A percentile compares a stretch with the other conserved stretches of the same genome.
Evolutionary conservation across 768 basidiomycete species (phyloP).

Genomic region (Panaeolus cyanescens): DNA sequence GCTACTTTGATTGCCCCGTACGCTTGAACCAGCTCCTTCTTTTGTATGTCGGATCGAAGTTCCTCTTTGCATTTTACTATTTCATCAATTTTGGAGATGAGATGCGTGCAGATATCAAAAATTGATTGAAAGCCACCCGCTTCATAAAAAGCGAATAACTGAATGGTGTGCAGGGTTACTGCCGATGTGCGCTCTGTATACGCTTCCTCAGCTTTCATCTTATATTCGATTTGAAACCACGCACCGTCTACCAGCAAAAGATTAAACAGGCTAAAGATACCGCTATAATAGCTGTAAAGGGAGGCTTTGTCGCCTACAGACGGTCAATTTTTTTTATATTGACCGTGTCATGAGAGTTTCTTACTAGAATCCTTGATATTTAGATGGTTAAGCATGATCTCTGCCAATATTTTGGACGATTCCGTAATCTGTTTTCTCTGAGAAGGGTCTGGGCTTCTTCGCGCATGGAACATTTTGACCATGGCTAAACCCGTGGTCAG

Average conservation of each 20-base stretch:
- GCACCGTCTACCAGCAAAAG: slow-evolving; percentile 52
- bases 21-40: slow-evolving; percentile 72
- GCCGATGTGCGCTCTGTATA: slow-evolving; percentile 80
- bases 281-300: slow-evolving; percentile 46
- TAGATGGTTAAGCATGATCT: slow-evolving; percentile 74
- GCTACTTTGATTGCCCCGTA: slow-evolving; percentile 83
- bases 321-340: background rate
- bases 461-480: slow-evolving; percentile 83
- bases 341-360: slow-evolving; percentile 18
- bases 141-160: slow-evolving; percentile 74
- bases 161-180: slow-evolving; percentile 78
- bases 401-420: slow-evolving; percentile 69
- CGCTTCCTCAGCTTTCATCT: no score
- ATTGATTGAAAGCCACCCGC: slow-evolving; percentile 71
- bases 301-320: slow-evolving; percentile 32
- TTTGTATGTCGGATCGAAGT: slow-evolving; percentile 55
- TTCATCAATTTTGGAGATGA: slow-evolving; percentile 59
- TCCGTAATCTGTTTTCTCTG: slow-evolving; percentile 80
- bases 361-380: slow-evolving; percentile 53
- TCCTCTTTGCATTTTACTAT: slow-evolving; percentile 52
- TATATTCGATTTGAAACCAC: no score
- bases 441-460: slow-evolving; percentile 71
- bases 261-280: slow-evolving; percentile 47
- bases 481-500: slow-evolving; percentile 52
- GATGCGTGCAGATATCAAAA: slow-evolving; percentile 54